phyloP scores from a whole-genome alignment of 2,329 filamentous ascomycete species.

The Ophiostoma quercus region DNA sequence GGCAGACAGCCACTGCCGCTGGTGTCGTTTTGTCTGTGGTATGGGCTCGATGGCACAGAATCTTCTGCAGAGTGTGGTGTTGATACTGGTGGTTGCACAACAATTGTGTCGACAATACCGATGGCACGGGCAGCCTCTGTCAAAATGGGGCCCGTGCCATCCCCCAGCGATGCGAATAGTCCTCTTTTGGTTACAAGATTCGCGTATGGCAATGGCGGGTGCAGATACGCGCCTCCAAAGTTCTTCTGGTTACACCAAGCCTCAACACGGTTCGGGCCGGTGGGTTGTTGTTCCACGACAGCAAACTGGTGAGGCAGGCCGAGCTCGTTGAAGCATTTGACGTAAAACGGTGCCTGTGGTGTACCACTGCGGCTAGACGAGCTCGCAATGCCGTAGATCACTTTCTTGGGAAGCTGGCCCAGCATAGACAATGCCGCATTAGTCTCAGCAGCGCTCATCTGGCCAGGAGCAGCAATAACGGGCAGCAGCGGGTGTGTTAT shows the following conservation, averaged over 20 bases:
- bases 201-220: constrained; percentile 60
- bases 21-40: background rate
- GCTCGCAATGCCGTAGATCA: constrained; percentile 74
- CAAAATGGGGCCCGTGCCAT: constrained; percentile 51
- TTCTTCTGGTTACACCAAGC: constrained; percentile 64
- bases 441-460: constrained; percentile 80
- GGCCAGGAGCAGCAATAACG: constrained; percentile 77
- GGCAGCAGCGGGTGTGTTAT: constrained; percentile 82
- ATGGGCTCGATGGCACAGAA: constrained; percentile 46
- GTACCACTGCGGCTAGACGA: constrained; percentile 57
- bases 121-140: constrained; percentile 74
- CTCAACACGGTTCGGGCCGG: constrained; percentile 61
- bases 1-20: constrained; percentile 36
- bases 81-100: constrained; percentile 51
- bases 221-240: constrained; percentile 79
- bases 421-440: constrained; percentile 73
- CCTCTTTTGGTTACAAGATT: constrained; percentile 52
- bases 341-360: constrained; percentile 77
- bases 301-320: constrained; percentile 80
- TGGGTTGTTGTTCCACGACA: constrained; percentile 65
- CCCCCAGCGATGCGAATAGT: constrained; percentile 48
- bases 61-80: constrained; percentile 42
- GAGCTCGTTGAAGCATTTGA: constrained; percentile 75
- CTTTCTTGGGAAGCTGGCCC: constrained; percentile 72
- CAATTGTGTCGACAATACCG: constrained; percentile 76